These are phyloP conservation scores for Geotrichum klebahnii DNA, from an alignment of 1,139 yeast species.

Conservation along the genomic window DNA sequence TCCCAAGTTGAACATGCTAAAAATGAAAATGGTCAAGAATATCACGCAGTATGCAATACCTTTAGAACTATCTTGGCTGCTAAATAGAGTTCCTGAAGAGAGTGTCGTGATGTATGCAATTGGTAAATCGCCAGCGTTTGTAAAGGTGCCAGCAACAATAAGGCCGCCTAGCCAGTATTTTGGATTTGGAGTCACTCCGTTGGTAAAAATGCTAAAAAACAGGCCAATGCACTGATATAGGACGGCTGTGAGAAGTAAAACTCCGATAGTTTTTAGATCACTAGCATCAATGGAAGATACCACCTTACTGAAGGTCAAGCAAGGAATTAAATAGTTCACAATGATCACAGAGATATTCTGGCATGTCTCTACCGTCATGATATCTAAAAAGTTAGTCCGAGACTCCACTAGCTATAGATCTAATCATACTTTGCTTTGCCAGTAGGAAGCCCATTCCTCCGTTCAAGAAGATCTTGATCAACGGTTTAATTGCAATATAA, in stretches of 20 bases:
- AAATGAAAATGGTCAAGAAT: constrained; percentile 64
- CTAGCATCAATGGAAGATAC: constrained; percentile 64
- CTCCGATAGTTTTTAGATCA: constrained; percentile 72
- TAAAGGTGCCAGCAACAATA: constrained; percentile 66
- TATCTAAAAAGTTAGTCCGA: constrained; percentile 28
- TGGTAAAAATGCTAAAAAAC: constrained; percentile 34
- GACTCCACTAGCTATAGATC: constrained; percentile 45
- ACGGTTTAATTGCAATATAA: constrained; percentile 79
- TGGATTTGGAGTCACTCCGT: constrained; percentile 51
- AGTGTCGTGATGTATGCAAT: constrained; percentile 83
- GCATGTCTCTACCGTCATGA: constrained; percentile 65
- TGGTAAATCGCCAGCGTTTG: constrained; percentile 68
- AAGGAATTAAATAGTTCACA: constrained; percentile 70
- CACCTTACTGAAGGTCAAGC: constrained; percentile 72
- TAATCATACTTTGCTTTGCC: constrained; percentile 58
- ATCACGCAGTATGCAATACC: constrained; percentile 88
- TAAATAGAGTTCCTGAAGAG: constrained; percentile 60
- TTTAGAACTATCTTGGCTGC: constrained; percentile 55
- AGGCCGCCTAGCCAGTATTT: constrained; percentile 76
- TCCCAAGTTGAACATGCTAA: constrained; percentile 73
- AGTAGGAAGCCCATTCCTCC: constrained; percentile 64
- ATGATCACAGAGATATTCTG: constrained; percentile 66
- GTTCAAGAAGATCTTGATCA: constrained; percentile 76
- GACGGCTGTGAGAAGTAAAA: constrained; percentile 60
- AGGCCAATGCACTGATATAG: constrained; percentile 42